Percentiles rank a stretch among this genome's conserved stretches.
These are phyloP conservation scores for Tricholoma saponaceum DNA, from an alignment of 768 basidiomycete species.

Conservation along the genomic window DNA sequence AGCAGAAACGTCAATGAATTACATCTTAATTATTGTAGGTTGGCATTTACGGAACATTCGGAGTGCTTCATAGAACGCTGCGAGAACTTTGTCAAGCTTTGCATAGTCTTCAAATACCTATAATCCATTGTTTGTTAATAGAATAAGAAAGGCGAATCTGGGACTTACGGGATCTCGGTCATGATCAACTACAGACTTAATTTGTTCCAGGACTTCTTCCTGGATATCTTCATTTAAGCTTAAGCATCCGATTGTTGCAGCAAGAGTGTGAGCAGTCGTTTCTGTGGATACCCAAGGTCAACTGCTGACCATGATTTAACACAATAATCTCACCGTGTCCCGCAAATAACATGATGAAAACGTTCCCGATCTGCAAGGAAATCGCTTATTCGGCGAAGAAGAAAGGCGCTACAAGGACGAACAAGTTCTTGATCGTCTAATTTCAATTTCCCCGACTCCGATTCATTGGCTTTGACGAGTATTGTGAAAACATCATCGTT, in stretches of 20 bases:
- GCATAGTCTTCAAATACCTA: slow-evolving; percentile 38
- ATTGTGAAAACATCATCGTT: slow-evolving; percentile 35
- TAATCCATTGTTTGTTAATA: neutral
- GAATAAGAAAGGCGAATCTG: neutral
- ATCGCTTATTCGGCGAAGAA: neutral
- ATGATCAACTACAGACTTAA: slow-evolving; percentile 28
- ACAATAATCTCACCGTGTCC: slow-evolving; percentile 42
- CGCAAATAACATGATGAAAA: slow-evolving; percentile 50
- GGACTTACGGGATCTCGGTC: slow-evolving; percentile 30
- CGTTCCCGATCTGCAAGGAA: slow-evolving; percentile 42
- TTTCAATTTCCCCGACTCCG: slow-evolving; percentile 34
- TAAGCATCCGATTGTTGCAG: slow-evolving; percentile 40
- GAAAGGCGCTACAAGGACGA: slow-evolving; percentile 4
- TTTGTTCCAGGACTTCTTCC: slow-evolving; percentile 37
- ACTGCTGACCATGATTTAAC: neutral
- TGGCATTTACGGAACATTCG: slow-evolving; percentile 40
- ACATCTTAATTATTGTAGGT: neutral
- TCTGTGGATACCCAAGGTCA: slow-evolving; percentile 21
- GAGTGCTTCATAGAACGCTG: slow-evolving; percentile 39
- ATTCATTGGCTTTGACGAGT: slow-evolving; percentile 43
- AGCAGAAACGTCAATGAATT: neutral
- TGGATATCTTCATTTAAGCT: slow-evolving; percentile 39
- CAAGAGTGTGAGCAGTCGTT: slow-evolving; percentile 41
- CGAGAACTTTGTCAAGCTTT: slow-evolving; percentile 39
- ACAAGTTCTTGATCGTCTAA: slow-evolving; percentile 40